phyloP scores from a whole-genome alignment of 805 yeast genomes.

The Wickerhamiella lipophila region DNA sequence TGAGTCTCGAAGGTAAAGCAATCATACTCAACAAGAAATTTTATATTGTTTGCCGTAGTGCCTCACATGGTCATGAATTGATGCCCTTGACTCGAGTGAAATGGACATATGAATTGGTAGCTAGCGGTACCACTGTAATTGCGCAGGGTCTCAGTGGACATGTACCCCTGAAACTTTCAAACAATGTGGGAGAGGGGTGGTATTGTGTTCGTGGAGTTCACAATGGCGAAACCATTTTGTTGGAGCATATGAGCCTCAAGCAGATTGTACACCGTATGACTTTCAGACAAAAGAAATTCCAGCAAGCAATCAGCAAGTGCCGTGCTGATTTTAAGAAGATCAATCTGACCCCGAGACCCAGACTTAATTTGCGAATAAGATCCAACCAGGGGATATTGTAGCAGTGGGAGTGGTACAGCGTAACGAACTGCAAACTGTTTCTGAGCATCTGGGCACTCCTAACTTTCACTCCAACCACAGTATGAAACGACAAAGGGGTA shows the following conservation, averaged over 20 bases:
- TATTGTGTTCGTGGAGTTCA: not conserved
- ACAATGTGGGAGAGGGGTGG: not conserved
- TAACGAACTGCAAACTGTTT: too few species aligned
- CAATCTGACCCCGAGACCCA: not conserved
- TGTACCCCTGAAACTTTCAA: not conserved
- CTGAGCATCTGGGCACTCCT: too few species aligned
- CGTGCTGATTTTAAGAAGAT: not conserved
- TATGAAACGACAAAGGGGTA: too few species aligned
- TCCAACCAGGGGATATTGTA: not conserved
- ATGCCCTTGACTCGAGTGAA: constrained; percentile 1
- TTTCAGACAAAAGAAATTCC: not conserved
- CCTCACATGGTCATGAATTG: not conserved
- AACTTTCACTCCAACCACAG: too few species aligned
- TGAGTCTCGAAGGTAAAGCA: not conserved
- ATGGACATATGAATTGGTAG: not conserved
- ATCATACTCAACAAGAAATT: not conserved
- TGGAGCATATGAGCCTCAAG: constrained; percentile 21
- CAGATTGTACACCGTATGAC: constrained; percentile 43
- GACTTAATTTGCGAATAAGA: not conserved
- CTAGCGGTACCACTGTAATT: not conserved
- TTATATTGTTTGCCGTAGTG: not conserved
- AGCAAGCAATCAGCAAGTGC: not conserved
- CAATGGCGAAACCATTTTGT: constrained; percentile 1
- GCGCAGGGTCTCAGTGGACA: not conserved
- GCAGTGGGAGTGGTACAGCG: not conserved